Conservation (phyloP, 2,329 filamentous ascomycete genomes). For the Colletotrichum shisoi region DNA sequence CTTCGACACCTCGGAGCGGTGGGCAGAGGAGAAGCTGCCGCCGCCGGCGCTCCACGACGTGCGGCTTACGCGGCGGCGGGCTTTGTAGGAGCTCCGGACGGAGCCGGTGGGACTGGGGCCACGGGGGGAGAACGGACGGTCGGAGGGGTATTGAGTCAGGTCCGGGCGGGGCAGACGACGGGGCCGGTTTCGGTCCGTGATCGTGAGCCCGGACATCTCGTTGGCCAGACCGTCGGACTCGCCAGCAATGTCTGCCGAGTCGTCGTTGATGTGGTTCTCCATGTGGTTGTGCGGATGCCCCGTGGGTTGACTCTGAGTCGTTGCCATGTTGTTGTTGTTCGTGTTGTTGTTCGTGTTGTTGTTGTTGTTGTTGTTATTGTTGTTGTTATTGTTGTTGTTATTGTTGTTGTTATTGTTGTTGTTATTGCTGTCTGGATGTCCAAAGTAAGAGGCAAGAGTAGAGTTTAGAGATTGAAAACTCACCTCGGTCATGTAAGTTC, state of each 20-base stretch:
- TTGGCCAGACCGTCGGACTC: neutral
- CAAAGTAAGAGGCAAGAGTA: neutral
- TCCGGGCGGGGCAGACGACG: constrained; percentile 12
- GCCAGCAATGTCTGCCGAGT: neutral
- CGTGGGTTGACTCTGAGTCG: neutral
- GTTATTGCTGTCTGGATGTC: neutral
- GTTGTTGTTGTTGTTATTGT: neutral
- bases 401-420: neutral
- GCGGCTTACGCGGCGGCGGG: constrained; percentile 21
- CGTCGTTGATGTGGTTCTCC: neutral
- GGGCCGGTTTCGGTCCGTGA: neutral
- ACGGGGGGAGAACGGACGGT: constrained; percentile 8
- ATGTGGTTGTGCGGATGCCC: neutral
- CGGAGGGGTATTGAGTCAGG: neutral
- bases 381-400: neutral
- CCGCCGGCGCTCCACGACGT: constrained; percentile 7
- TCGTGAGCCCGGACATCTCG: constrained; percentile 3
- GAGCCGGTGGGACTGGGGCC: constrained; percentile 26
- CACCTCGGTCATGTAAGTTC: constrained; percentile 2
- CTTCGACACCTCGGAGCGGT: constrained; percentile 30
- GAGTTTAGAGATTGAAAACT: constrained; percentile 11
- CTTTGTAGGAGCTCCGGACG: constrained; percentile 1
- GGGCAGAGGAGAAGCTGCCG: neutral
- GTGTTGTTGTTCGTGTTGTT: no score
- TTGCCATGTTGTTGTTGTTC: neutral